phyloP scores from a whole-genome alignment of 129 eudicot species.

The Cynara cardunculus region DNA sequence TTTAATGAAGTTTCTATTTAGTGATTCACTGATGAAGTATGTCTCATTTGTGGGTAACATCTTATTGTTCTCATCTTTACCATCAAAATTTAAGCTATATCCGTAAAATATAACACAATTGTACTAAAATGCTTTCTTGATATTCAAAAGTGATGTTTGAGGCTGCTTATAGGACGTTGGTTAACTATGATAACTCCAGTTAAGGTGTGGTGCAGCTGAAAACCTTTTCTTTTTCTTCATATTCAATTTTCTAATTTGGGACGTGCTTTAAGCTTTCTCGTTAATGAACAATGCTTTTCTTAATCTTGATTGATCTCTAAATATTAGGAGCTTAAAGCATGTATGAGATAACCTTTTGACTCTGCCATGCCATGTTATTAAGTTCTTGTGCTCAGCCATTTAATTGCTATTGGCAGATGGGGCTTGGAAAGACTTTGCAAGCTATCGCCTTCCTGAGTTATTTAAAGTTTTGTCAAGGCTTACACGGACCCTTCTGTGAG shows the following conservation, averaged over 20 bases:
- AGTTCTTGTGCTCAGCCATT: constrained; percentile 1
- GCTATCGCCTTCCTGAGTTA: constrained; percentile 82
- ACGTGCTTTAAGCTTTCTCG: not conserved
- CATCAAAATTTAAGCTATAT: not conserved
- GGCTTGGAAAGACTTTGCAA: constrained; percentile 96
- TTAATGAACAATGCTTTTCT: not conserved
- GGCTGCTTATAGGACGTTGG: not conserved
- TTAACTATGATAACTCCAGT: not conserved
- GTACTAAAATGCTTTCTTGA: not conserved
- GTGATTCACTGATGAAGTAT: not conserved
- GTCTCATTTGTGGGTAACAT: not conserved
- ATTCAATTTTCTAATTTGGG: not conserved
- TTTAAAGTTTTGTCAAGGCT: constrained; percentile 49
- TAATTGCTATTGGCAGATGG: constrained; percentile 64
- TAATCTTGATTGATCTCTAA: not conserved
- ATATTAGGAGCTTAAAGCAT: not conserved
- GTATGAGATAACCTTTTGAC: not conserved
- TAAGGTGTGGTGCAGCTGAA: too few relatives aligned
- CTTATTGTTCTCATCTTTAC: not conserved
- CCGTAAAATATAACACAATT: not conserved
- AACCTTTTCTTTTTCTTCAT: not conserved
- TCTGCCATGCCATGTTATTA: not conserved
- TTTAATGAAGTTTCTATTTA: not conserved
- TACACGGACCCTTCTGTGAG: constrained; percentile 90
- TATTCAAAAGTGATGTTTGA: not conserved